Evolutionary conservation across 106 monocot species (phyloP), one percentile per base, ranked within the genome.

Genomic region (Apostasia shenzhenica): DNA sequence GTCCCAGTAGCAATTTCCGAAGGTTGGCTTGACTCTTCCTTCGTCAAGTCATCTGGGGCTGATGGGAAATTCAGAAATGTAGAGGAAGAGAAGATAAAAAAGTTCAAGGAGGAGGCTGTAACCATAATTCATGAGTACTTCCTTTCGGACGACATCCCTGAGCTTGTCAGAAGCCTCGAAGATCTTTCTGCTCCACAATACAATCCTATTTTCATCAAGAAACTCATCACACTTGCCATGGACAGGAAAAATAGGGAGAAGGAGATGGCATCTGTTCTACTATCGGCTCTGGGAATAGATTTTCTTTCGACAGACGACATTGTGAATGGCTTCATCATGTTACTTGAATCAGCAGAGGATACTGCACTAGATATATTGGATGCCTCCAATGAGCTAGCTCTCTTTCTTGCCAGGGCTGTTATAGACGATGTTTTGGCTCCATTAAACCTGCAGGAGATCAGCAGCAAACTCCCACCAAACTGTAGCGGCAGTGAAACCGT

Each of bases 191-290:
- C 61, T 26, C 91, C 94, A 46, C 72, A 94, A 41, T 88, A 85
- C 65, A 84, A 91, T 66, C 83, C 85, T 39, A 70, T 94, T 46
- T 91, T 94, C 26, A 73, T 94, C 45, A 94, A 94, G 81, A 94
- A 88, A 69, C 70, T 94, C 42, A 91, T 91, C 46, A 88, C 94
- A 44, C 83, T 94, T 53, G 94, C 94, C 11, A 88, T 94, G 94
- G 94, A 94, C 70, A 68, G 94, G 59, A 94, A 94, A 70, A 91
- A 91, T 67, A 85, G 94, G 73, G 94, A 94, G 68, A 94, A 84
- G 69, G 94, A 94, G 78, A 94, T 94, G 94, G 91, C 94, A 2
- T 94, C 94, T 49, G 83, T 88, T 72, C 77, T 94, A 3, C 81
- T 94, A 1, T 83, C 88, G 14, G 67, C 91, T 10, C 83, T 94